Percentiles rank a stretch among this genome's conserved stretches.
These are phyloP conservation scores for Fusarium ramigenum DNA, from an alignment of 2,329 filamentous ascomycete species.

Conservation along the genomic window DNA sequence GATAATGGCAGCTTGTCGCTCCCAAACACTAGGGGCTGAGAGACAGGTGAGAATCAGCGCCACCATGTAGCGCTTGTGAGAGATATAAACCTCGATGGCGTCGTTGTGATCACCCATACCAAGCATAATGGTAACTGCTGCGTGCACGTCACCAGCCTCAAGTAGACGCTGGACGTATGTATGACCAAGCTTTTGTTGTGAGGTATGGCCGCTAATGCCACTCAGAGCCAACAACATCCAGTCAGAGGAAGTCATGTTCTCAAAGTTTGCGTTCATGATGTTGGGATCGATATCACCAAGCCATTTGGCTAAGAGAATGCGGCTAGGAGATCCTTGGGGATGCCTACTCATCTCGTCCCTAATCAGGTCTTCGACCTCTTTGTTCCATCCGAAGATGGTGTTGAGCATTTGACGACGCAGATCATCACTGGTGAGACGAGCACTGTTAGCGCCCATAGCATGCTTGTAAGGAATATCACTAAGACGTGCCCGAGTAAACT, in stretches of 20 bases:
- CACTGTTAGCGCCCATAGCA: slow-evolving; percentile 65
- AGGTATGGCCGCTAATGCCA: slow-evolving; percentile 78
- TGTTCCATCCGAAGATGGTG: slow-evolving; percentile 94
- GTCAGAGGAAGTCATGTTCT: slow-evolving; percentile 91
- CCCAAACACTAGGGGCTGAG: slow-evolving; percentile 86
- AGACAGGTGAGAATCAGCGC: slow-evolving; percentile 88
- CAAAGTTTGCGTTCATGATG: slow-evolving; percentile 79
- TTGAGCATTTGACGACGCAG: slow-evolving; percentile 90
- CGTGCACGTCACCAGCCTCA: slow-evolving; percentile 89
- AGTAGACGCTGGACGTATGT: slow-evolving; percentile 91
- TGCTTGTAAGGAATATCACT: slow-evolving; percentile 85
- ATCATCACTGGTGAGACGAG: slow-evolving; percentile 77
- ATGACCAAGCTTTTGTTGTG: slow-evolving; percentile 89
- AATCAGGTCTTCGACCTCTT: slow-evolving; percentile 82
- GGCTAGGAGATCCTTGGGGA: slow-evolving; percentile 75
- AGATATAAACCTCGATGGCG: slow-evolving; percentile 95
- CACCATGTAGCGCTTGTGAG: slow-evolving; percentile 91
- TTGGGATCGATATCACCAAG: slow-evolving; percentile 86
- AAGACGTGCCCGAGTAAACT: slow-evolving; percentile 81
- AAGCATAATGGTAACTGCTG: slow-evolving; percentile 90
- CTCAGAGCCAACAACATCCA: slow-evolving; percentile 97
- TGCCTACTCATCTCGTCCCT: slow-evolving; percentile 85
- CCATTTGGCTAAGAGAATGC: slow-evolving; percentile 91
- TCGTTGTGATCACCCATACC: slow-evolving; percentile 93
- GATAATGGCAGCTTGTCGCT: slow-evolving; percentile 85